These are phyloP conservation scores for Aspergillus quadrilineatus DNA, from an alignment of 2,329 filamentous ascomycete genomes.

Conservation along the genomic window DNA sequence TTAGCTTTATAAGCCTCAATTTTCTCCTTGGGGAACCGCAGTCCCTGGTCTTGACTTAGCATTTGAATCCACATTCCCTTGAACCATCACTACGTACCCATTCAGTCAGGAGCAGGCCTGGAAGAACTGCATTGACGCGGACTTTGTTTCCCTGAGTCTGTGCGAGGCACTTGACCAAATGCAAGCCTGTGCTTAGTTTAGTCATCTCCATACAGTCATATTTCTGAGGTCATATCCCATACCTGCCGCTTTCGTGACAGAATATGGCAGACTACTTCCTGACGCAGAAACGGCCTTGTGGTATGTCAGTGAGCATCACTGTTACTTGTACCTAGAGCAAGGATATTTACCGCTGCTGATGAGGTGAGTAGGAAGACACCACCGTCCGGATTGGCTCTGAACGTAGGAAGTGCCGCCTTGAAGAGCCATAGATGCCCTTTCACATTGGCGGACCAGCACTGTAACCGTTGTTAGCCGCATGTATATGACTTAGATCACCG, in stretches of 20 bases:
- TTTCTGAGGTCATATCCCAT: constrained; percentile 17
- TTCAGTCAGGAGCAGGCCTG: constrained; percentile 66
- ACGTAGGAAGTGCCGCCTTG: constrained; percentile 57
- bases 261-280: constrained; percentile 67
- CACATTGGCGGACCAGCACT: constrained; percentile 65
- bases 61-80: background rate
- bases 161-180: constrained; percentile 65
- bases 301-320: background rate
- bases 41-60: constrained; percentile 43
- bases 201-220: background rate
- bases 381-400: constrained; percentile 62
- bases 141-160: constrained; percentile 62
- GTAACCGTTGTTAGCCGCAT: background rate
- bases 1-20: constrained; percentile 55
- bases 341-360: constrained; percentile 54
- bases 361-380: constrained; percentile 64
- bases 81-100: constrained; percentile 50
- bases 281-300: constrained; percentile 49
- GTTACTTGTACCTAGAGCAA: constrained; percentile 19
- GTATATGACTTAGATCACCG: background rate
- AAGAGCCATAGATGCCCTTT: constrained; percentile 56
- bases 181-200: constrained; percentile 48
- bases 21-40: constrained; percentile 57
- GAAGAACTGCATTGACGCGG: constrained; percentile 63
- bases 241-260: constrained; percentile 74